A percentile compares a stretch with the other conserved stretches of the same genome.
Evolutionary conservation across 176 grass and related monocot genomes (phyloP).

Genomic region (Carex parvula): DNA sequence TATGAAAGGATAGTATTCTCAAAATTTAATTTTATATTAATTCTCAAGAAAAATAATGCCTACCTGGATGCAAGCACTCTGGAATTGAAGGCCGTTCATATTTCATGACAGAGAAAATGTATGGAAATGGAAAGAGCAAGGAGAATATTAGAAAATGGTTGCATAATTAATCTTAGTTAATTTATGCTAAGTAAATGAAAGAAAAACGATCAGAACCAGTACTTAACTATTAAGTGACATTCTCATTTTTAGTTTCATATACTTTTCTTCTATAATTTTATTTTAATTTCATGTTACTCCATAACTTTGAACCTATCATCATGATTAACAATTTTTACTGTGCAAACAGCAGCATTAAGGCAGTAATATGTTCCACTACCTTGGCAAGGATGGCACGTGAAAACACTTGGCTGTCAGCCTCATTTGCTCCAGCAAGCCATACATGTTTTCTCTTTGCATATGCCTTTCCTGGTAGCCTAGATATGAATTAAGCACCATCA

Average conservation of each 20-base stretch:
- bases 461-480: constrained; percentile 73
- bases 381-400: constrained; percentile 88
- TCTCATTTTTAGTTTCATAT: not conserved
- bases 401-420: constrained; percentile 78
- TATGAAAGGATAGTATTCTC: not conserved
- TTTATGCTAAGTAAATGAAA: not conserved
- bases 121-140: constrained; percentile 10
- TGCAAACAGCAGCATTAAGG: too few species aligned
- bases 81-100: not conserved
- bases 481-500: not conserved
- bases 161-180: not conserved
- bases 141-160: not conserved
- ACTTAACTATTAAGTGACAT: not conserved
- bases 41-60: not conserved
- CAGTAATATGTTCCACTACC: constrained; percentile 15
- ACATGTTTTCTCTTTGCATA: constrained; percentile 48
- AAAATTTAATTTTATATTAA: not conserved
- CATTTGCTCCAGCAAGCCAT: constrained; percentile 76
- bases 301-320: not conserved
- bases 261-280: not conserved
- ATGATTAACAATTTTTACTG: not conserved
- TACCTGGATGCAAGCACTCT: constrained; percentile 93
- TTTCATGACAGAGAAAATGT: not conserved
- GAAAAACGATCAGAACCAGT: not conserved
- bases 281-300: not conserved